A percentile compares a stretch with the other conserved stretches of the same genome.
Evolutionary conservation across 192 early-diverging fungal genomes (phyloP).

Genomic region (Linnemannia zychae): DNA sequence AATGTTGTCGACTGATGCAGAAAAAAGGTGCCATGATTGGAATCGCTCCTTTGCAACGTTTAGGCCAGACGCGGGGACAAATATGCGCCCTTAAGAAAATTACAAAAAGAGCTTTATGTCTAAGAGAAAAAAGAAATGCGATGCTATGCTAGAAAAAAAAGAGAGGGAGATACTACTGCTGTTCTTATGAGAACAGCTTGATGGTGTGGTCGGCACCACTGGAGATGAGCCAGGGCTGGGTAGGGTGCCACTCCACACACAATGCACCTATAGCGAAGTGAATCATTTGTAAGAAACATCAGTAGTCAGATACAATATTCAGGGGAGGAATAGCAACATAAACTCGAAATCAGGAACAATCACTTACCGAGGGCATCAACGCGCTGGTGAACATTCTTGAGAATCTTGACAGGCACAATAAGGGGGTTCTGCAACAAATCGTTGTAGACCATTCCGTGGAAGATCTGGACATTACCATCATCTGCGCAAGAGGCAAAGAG

Average conservation of each 20-base stretch:
- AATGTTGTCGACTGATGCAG: neutral
- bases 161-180: neutral
- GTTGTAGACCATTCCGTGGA: constrained; percentile 98
- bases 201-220: constrained; percentile 92
- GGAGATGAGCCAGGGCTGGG: constrained; percentile 96
- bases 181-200: constrained; percentile 73
- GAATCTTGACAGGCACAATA: constrained; percentile 97
- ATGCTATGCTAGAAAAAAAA: constrained; percentile 1
- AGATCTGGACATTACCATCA: constrained; percentile 94
- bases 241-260: constrained; percentile 93
- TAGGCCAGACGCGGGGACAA: too few relatives aligned
- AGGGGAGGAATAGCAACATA: neutral
- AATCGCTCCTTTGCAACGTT: neutral
- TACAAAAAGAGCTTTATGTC: constrained; percentile 6
- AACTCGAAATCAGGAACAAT: neutral
- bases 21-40: neutral
- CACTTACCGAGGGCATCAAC: constrained; percentile 77
- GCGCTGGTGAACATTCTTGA: constrained; percentile 82
- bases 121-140: constrained; percentile 4
- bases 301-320: neutral
- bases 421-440: constrained; percentile 97
- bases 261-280: constrained; percentile 70
- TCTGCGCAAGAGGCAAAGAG: constrained; percentile 94
- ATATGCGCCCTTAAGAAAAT: constrained; percentile 1
- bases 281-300: constrained; percentile 4